A percentile compares a stretch with the other conserved stretches of the same genome.
These are phyloP conservation scores for Coniochaeta prunicola DNA, from an alignment of 2,329 filamentous ascomycete species.

Conservation along the genomic window DNA sequence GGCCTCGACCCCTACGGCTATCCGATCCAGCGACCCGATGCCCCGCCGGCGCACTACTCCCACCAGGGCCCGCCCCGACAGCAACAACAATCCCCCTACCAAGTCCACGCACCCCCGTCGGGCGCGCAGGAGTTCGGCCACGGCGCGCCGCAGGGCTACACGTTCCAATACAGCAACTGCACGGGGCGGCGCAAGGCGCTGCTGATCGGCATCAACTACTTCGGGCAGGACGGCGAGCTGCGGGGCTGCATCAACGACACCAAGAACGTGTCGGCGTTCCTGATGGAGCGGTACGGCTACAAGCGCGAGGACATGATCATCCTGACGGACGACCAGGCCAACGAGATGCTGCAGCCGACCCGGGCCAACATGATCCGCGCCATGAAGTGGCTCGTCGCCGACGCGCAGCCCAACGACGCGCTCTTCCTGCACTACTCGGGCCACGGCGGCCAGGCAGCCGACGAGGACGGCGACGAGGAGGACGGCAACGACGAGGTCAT, in stretches of 20 bases:
- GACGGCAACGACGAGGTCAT: slow-evolving; percentile 75
- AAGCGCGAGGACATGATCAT: slow-evolving; percentile 75
- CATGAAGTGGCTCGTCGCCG: slow-evolving; percentile 69
- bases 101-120: slow-evolving; percentile 32
- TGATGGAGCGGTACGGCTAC: slow-evolving; percentile 62
- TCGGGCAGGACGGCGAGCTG: slow-evolving; percentile 63
- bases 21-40: slow-evolving; percentile 8
- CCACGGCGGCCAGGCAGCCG: slow-evolving; percentile 69
- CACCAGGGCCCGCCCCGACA: slow-evolving; percentile 28
- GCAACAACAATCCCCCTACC: slow-evolving; percentile 18
- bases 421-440: slow-evolving; percentile 77
- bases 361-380: slow-evolving; percentile 67
- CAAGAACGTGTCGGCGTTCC: slow-evolving; percentile 66
- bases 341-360: slow-evolving; percentile 65
- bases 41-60: slow-evolving; percentile 14
- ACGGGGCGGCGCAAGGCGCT: slow-evolving; percentile 66
- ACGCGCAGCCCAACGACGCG: slow-evolving; percentile 66
- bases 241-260: slow-evolving; percentile 76
- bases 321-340: slow-evolving; percentile 66
- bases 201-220: slow-evolving; percentile 77
- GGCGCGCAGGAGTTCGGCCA: slow-evolving; percentile 54
- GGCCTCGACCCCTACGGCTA: slow-evolving; percentile 14
- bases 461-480: slow-evolving; percentile 68
- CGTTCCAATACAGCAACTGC: slow-evolving; percentile 71
- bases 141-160: slow-evolving; percentile 61